Percentiles rank a stretch among this genome's conserved stretches.
Evolutionary conservation across 179 eudicot species (phyloP).

Genomic region (Silene coronaria): DNA sequence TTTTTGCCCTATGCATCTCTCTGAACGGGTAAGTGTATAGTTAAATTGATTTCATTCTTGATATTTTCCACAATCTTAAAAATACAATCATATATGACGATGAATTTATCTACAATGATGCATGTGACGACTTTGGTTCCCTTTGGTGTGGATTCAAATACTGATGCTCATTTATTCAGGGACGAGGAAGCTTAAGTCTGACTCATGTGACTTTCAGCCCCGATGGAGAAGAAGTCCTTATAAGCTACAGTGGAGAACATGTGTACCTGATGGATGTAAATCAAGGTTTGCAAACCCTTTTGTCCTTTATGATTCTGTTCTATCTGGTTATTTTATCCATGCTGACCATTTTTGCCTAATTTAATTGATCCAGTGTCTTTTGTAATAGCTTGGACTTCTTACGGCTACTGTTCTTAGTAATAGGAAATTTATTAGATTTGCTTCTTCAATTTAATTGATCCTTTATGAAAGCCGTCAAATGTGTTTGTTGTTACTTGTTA

Average conservation of each 20-base stretch:
- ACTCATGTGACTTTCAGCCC: conserved; percentile 96
- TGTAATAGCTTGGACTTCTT: neutral
- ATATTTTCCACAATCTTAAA: neutral
- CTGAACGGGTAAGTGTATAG: conserved; percentile 67
- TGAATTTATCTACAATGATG: neutral
- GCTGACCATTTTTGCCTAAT: neutral
- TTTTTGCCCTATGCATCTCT: conserved; percentile 90
- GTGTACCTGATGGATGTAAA: conserved; percentile 86
- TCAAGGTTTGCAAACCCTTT: conserved; percentile 38
- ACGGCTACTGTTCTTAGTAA: neutral
- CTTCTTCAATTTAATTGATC: neutral
- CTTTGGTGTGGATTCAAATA: neutral
- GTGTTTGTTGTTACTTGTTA: too few relatives aligned
- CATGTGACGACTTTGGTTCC: neutral
- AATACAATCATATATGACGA: neutral
- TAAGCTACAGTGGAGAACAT: conserved; percentile 90
- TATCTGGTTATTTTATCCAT: conserved; percentile 1
- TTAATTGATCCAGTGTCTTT: conserved; percentile 7
- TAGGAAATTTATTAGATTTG: neutral
- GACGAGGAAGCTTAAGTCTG: conserved; percentile 66
- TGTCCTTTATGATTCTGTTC: neutral
- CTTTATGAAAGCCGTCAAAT: neutral
- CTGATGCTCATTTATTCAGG: conserved; percentile 37
- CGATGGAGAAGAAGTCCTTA: conserved; percentile 78
- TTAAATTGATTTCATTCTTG: neutral